Percentiles rank a stretch among this genome's conserved stretches.
These are phyloP conservation scores for Saturnispora mendoncae DNA, from an alignment of 805 yeast species.

Conservation along the genomic window DNA sequence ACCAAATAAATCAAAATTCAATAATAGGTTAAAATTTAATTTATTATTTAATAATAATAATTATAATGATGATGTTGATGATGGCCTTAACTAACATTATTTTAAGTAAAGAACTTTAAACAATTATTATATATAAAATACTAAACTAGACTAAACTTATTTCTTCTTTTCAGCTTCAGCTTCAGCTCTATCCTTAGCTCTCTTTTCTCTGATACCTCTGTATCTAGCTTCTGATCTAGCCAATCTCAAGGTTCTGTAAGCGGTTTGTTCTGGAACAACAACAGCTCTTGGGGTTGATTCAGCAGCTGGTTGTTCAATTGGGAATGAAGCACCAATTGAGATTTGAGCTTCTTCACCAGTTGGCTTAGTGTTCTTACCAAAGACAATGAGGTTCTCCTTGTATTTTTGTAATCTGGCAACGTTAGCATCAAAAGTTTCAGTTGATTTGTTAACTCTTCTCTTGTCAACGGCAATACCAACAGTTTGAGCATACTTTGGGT, in stretches of 20 bases:
- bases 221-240: conserved; percentile 92
- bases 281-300: conserved; percentile 87
- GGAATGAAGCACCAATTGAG: conserved; percentile 72
- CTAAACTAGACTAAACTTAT: conserved; percentile 36
- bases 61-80: too few species aligned
- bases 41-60: too few species aligned
- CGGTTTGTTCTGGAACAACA: conserved; percentile 57
- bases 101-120: conserved; percentile 6
- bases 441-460: conserved; percentile 98
- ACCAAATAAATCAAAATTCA: neutral
- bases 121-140: conserved; percentile 7
- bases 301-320: conserved; percentile 69
- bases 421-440: conserved; percentile 89
- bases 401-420: conserved; percentile 95
- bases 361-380: conserved; percentile 79
- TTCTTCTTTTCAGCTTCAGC: conserved; percentile 99
- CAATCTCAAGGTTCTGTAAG: conserved; percentile 90
- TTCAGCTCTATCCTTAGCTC: conserved; percentile 94
- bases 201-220: conserved; percentile 96
- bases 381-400: conserved; percentile 90
- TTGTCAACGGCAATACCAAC: conserved; percentile 98
- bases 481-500: conserved; percentile 94
- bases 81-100: too few species aligned
- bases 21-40: too few species aligned
- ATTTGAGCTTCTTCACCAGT: conserved; percentile 63